phyloP scores from a whole-genome alignment of 306 rosid genomes.

The Datisca glomerata region DNA sequence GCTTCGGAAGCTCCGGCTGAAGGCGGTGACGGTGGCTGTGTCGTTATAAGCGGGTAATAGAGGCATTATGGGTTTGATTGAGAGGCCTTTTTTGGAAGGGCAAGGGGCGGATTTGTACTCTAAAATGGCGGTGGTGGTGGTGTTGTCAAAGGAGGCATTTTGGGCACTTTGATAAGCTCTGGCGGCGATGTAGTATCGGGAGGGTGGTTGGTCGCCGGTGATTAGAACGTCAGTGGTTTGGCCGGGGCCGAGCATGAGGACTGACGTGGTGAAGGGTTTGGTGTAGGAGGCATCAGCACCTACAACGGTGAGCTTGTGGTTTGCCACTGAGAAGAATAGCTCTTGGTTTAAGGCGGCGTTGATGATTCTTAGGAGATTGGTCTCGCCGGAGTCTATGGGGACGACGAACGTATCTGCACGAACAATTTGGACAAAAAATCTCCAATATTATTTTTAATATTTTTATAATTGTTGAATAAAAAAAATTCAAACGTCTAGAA shows the following conservation, averaged over 20 bases:
- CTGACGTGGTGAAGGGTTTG: constrained; percentile 70
- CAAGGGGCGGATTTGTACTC: constrained; percentile 51
- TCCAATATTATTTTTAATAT: too few species aligned
- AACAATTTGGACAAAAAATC: not conserved
- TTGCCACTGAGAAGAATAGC: constrained; percentile 66
- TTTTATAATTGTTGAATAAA: too few species aligned
- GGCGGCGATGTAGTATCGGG: constrained; percentile 70
- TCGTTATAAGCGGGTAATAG: constrained; percentile 67
- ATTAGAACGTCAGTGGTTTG: constrained; percentile 90
- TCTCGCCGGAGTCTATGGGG: constrained; percentile 58
- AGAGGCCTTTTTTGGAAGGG: constrained; percentile 25
- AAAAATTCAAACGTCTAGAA: too few species aligned
- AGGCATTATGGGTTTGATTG: constrained; percentile 45
- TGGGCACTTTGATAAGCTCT: constrained; percentile 70
- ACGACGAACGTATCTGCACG: constrained; percentile 50
- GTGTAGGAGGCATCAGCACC: constrained; percentile 85
- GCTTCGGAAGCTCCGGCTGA: constrained; percentile 49
- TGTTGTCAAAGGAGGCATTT: constrained; percentile 70
- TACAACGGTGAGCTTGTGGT: constrained; percentile 66
- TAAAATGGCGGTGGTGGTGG: constrained; percentile 90
- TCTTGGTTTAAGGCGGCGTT: constrained; percentile 71
- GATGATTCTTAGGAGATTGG: constrained; percentile 55
- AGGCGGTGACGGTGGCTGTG: constrained; percentile 64
- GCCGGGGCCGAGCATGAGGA: constrained; percentile 87
- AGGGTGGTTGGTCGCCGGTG: constrained; percentile 53